Base-by-base conservation (phyloP, 2,329 filamentous ascomycete species). In the Colletotrichum navitas region DNA sequence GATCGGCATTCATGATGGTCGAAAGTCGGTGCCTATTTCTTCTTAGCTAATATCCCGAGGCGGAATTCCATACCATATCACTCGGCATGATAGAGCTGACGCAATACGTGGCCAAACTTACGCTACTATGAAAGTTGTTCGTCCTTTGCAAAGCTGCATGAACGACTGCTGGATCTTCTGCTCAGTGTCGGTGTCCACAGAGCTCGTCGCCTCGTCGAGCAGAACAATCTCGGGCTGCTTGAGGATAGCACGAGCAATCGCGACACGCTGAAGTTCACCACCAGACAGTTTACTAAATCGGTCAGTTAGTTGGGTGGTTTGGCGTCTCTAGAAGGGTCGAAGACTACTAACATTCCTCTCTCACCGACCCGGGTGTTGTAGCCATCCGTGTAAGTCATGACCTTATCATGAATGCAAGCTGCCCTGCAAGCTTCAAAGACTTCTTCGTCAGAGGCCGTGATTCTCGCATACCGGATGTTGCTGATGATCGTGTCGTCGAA, bases 121-220 rank as follows among this genome's bases (percentile, higher is more conserved):
- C 82, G 90, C 90, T 39, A 92, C 89, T 34, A 92, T 88, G 73
- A 92, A 91, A 0, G 90, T 92, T 1, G 90, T 92, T 32, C 90
- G 88, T 2, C 86, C 88, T 70, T 87, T 82, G 73, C 89, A 90
- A 10, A 92, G 83, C 61, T 83, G 83, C 68, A 82, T 83, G 64
- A 92, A 85, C 0, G 90, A 90, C 41, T 87, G 83, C 75, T 92
- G 90, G 56, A 92, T 92, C 74, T 89, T 88, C 66, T 89, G 88
- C 78, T 92, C 90, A 1, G 90, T 92, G 43, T 91, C 88, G 0
- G 91, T 91, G 72, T 94, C 90, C 69, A 95, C 90, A 8, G 93
- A 91, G 47, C 92, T 94, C 5, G 94, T 94, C 1, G 93, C 91
- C 79, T 95, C 93, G 74, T 95, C 93, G 0, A 95, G 86, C 49